Conservation (phyloP, 768 basidiomycete genomes). For the Leccinum obscurum region DNA sequence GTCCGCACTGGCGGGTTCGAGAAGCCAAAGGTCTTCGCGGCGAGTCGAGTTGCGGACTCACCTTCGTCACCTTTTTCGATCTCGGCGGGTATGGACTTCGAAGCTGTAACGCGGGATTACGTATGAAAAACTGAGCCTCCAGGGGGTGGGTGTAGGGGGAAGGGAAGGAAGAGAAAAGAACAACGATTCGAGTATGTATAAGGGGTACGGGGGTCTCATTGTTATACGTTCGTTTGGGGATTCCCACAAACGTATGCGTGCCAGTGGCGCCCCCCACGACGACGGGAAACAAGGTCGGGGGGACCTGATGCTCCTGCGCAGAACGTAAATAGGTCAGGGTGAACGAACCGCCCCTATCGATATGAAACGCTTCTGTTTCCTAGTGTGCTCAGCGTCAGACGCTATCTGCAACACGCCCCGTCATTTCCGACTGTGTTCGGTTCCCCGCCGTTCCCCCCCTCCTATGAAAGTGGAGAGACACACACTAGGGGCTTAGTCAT, state of each 20-base stretch:
- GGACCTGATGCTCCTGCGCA: not conserved
- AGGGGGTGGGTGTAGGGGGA: not conserved
- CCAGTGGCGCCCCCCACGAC: not conserved
- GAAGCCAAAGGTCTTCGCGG: not conserved
- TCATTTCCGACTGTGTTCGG: constrained; percentile 1
- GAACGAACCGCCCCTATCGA: constrained; percentile 18
- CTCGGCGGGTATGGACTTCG: constrained; percentile 4
- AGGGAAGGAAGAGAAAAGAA: not conserved
- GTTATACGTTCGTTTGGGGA: not conserved
- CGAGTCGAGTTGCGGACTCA: not conserved
- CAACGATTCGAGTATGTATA: not conserved
- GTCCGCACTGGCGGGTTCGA: not conserved
- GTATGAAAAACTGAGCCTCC: not conserved
- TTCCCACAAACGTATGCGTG: not conserved
- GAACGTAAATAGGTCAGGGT: constrained; percentile 11
- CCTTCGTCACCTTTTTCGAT: not conserved
- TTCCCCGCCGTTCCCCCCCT: not conserved
- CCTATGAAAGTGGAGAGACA: no score
- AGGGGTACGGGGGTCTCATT: not conserved
- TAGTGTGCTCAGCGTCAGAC: not conserved
- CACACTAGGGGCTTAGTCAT: not conserved
- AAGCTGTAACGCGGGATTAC: not conserved
- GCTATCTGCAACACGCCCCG: not conserved
- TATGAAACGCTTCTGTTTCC: constrained; percentile 10
- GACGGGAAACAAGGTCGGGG: not conserved